Base-by-base conservation (phyloP, 768 basidiomycete species). In the Auricularia cornea region DNA sequence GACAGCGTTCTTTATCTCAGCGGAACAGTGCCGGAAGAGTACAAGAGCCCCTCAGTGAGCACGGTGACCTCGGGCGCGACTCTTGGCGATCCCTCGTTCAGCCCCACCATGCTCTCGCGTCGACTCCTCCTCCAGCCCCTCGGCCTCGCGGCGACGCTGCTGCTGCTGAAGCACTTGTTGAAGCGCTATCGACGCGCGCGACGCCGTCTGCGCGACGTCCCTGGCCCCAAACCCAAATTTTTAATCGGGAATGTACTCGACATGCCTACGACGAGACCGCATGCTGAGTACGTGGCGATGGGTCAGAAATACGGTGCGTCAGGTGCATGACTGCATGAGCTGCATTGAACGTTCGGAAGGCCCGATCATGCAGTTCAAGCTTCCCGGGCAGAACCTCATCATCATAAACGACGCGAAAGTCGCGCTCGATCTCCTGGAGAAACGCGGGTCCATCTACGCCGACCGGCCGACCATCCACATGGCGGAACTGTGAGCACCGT, bases 221-320 rank as follows among this genome's bases (percentile, higher is more conserved):
- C 83, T 5, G 83, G 83, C 0, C 83, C 83, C 2, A 74, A 67
- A 51, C 75, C 76, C 1, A 67, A 75, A 18, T 81, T 81, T 6
- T 62, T 83, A 63, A 70, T 84, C 20, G 83, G 83, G 3, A 84
- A 83, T 64, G 67, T 74, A 23, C 74, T 79, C 23, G 79, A 83
- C 62, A 74, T 84, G 62, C 74, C 78, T 28, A 65, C 68, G 32
- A 70, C 75, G 48, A 70, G 77, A 61, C 76, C 77, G 61, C 77
- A 77, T 66, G 62, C 77, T 51, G 72, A 71, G 12, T 83, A 82
- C 63, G 69, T 71, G 10, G 71, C 76, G 54, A 82, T 79, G 80
- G 74, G 72, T 5, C 69, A 69, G 6, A 72, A 66, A 66, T 83
- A 81, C 67, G 83, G 83, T 82, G 31, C 56, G 38, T 54, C 30